Evolutionary conservation across 2,329 filamentous ascomycete species (phyloP).

Genomic region (Beauveria australis): DNA sequence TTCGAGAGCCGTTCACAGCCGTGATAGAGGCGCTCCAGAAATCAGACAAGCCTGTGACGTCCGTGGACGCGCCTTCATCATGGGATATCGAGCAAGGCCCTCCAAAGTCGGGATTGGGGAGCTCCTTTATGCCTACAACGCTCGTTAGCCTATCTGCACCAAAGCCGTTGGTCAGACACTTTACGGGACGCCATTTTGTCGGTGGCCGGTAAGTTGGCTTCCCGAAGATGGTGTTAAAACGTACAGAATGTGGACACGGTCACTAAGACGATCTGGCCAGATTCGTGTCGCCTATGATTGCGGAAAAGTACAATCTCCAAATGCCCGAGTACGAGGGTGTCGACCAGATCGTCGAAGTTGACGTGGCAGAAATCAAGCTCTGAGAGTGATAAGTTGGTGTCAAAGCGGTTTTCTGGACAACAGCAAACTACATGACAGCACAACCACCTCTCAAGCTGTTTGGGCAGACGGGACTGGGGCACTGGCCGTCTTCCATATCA

Average conservation of each 20-base stretch:
- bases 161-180: slow-evolving; percentile 80
- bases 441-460: slow-evolving; percentile 50
- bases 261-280: slow-evolving; percentile 30
- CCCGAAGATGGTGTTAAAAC: background rate
- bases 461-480: slow-evolving; percentile 51
- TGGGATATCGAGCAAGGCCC: slow-evolving; percentile 91
- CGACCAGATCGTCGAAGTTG: slow-evolving; percentile 82
- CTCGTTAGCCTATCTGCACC: slow-evolving; percentile 88
- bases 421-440: slow-evolving; percentile 38
- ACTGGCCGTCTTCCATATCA: slow-evolving; percentile 45
- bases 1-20: slow-evolving; percentile 82
- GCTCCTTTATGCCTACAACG: slow-evolving; percentile 69
- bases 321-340: slow-evolving; percentile 75
- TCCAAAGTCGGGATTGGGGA: slow-evolving; percentile 66
- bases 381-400: background rate
- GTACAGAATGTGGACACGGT: background rate
- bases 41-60: slow-evolving; percentile 68
- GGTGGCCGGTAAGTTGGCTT: slow-evolving; percentile 63
- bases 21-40: slow-evolving; percentile 72
- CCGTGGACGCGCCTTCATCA: slow-evolving; percentile 86
- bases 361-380: slow-evolving; percentile 26
- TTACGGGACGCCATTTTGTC: slow-evolving; percentile 82
- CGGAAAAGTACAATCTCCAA: slow-evolving; percentile 79
- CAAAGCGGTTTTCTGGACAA: slow-evolving; percentile 16
- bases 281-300: slow-evolving; percentile 71